Conservation (phyloP, 176 grass and related monocot genomes). For the Eragrostis curvula region DNA sequence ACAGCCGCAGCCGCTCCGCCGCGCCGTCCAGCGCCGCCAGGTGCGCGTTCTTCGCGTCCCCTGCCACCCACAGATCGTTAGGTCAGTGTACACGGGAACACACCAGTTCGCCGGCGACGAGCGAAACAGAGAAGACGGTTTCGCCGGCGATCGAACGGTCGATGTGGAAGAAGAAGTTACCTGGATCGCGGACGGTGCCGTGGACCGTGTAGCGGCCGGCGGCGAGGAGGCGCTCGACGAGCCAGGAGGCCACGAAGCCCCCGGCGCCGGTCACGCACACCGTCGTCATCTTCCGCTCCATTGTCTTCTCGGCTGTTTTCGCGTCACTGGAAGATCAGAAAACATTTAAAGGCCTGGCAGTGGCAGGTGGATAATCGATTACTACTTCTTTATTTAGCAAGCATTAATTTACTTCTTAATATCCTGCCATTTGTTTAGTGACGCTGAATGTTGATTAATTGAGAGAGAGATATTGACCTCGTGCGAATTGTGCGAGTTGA, state of each 20-base stretch:
- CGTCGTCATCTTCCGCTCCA: constrained; percentile 46
- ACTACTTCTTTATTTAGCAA: background rate
- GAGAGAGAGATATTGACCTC: background rate
- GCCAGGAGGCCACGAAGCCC: constrained; percentile 81
- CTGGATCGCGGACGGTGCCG: constrained; percentile 72
- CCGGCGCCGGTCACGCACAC: constrained; percentile 90
- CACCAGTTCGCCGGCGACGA: background rate
- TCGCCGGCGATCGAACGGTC: background rate
- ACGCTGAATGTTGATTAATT: no score
- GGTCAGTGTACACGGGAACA: background rate
- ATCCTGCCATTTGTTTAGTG: background rate
- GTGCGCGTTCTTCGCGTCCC: constrained; percentile 73
- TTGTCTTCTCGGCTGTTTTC: background rate
- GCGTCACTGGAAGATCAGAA: background rate
- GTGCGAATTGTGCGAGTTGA: constrained; percentile 33
- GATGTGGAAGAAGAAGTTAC: constrained; percentile 23
- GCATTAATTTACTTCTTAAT: background rate
- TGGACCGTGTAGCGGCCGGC: constrained; percentile 60
- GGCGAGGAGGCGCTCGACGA: constrained; percentile 82
- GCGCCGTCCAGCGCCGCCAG: constrained; percentile 64
- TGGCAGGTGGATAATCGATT: no score
- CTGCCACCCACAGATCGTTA: constrained; percentile 35
- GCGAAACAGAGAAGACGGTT: background rate
- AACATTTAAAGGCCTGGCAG: background rate
- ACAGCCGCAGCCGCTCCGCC: constrained; percentile 64